phyloP scores from a whole-genome alignment of 2,329 filamentous ascomycete species.

The Colletotrichum aenigma region DNA sequence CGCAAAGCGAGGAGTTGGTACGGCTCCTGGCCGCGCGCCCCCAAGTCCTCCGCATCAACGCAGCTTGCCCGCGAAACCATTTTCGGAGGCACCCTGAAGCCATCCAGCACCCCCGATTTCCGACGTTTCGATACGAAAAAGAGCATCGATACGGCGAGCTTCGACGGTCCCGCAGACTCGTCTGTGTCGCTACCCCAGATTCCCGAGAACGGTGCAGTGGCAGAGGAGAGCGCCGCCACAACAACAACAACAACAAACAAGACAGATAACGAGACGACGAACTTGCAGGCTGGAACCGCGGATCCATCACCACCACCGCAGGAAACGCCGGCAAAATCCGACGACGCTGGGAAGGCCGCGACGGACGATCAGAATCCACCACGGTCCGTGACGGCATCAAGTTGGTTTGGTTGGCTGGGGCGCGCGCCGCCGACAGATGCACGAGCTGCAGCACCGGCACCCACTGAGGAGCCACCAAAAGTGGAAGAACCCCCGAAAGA shows the following conservation, averaged over 20 bases:
- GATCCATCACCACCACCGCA: background rate
- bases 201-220: conserved; percentile 24
- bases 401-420: conserved; percentile 62
- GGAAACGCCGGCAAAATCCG: conserved; percentile 20
- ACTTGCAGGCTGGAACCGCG: background rate
- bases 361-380: background rate
- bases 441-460: background rate
- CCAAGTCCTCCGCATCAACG: conserved; percentile 63
- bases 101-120: conserved; percentile 51
- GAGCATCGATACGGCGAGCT: conserved; percentile 30
- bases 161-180: conserved; percentile 34
- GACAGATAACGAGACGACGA: background rate
- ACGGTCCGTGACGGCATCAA: conserved; percentile 36
- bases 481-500: conserved; percentile 17
- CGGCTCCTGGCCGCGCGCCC: conserved; percentile 61
- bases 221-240: background rate
- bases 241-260: background rate
- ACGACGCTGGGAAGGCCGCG: conserved; percentile 31
- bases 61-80: conserved; percentile 67
- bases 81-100: conserved; percentile 56
- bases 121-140: conserved; percentile 54
- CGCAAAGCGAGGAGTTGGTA: conserved; percentile 66
- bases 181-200: conserved; percentile 32
- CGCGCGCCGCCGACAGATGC: conserved; percentile 27
- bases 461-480: conserved; percentile 9